Percentiles rank a stretch among this genome's conserved stretches.
phyloP scores from a whole-genome alignment of 805 yeast genomes.

The Myxozyma nipponensis region DNA sequence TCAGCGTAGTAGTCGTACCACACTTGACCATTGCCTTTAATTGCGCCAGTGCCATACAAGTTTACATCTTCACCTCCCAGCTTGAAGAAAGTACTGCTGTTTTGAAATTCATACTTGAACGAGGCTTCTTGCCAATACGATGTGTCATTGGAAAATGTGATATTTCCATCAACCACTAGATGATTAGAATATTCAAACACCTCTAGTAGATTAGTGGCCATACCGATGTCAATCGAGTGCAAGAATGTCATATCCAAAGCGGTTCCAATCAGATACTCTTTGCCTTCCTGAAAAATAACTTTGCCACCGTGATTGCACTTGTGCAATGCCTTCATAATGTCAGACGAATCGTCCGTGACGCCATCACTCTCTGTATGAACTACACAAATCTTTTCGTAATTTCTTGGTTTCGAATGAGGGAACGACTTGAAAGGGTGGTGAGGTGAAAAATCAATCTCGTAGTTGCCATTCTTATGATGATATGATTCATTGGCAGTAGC shows the following conservation, averaged over 20 bases:
- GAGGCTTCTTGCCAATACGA: background rate
- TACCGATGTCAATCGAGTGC: background rate
- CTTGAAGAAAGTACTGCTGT: background rate
- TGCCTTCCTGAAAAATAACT: background rate
- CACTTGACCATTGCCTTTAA: background rate
- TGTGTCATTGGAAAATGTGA: background rate
- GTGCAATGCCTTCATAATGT: background rate
- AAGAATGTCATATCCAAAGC: background rate
- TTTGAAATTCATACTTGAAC: background rate
- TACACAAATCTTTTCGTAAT: background rate
- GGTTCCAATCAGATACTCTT: background rate
- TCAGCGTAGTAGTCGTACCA: background rate
- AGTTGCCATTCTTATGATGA: too few relatives aligned
- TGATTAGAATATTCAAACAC: background rate
- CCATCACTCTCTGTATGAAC: background rate
- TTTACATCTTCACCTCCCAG: slow-evolving; percentile 1
- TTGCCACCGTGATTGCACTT: slow-evolving; percentile 1
- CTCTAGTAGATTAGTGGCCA: background rate
- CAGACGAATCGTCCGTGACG: background rate
- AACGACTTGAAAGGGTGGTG: background rate
- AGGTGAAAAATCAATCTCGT: background rate
- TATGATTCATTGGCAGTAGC: too few relatives aligned
- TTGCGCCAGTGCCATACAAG: background rate
- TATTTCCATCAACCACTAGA: background rate
- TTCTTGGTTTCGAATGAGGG: background rate